Evolutionary conservation across 495 filamentous ascomycete species (phyloP).

Genomic region (Cairneyella variabilis): DNA sequence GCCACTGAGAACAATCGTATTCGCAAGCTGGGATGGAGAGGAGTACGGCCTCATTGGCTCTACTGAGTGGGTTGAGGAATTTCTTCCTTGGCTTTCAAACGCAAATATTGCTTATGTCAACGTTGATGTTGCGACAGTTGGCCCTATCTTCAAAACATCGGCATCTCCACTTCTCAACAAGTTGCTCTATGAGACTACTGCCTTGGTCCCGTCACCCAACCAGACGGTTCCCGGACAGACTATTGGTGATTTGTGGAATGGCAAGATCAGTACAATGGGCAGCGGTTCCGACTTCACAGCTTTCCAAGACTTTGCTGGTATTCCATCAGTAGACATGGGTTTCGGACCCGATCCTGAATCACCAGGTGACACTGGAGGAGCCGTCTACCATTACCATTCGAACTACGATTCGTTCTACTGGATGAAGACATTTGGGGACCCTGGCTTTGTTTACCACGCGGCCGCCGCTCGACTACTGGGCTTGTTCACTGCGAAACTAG

Average conservation of each 20-base stretch:
- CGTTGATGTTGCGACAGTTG: constrained; percentile 76
- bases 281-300: constrained; percentile 86
- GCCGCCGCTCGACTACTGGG: constrained; percentile 75
- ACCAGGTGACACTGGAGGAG: constrained; percentile 27
- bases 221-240: constrained; percentile 75
- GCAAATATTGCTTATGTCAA: constrained; percentile 88
- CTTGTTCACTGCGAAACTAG: constrained; percentile 73
- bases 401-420: constrained; percentile 93
- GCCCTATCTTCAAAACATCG: constrained; percentile 62
- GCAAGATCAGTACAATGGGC: constrained; percentile 63
- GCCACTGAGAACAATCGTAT: constrained; percentile 85
- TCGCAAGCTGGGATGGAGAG: constrained; percentile 92
- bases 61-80: constrained; percentile 96
- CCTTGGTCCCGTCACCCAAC: constrained; percentile 74
- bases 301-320: constrained; percentile 88
- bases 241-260: constrained; percentile 71
- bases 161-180: constrained; percentile 79
- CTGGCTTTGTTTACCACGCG: constrained; percentile 77
- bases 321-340: constrained; percentile 79
- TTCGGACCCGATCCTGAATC: constrained; percentile 53
- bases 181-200: constrained; percentile 65
- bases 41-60: constrained; percentile 91
- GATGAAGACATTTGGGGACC: constrained; percentile 81
- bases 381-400: constrained; percentile 76
- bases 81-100: constrained; percentile 74